Conservation (phyloP, 2,329 filamentous ascomycete genomes). For the Aquanectria penicillioides region DNA sequence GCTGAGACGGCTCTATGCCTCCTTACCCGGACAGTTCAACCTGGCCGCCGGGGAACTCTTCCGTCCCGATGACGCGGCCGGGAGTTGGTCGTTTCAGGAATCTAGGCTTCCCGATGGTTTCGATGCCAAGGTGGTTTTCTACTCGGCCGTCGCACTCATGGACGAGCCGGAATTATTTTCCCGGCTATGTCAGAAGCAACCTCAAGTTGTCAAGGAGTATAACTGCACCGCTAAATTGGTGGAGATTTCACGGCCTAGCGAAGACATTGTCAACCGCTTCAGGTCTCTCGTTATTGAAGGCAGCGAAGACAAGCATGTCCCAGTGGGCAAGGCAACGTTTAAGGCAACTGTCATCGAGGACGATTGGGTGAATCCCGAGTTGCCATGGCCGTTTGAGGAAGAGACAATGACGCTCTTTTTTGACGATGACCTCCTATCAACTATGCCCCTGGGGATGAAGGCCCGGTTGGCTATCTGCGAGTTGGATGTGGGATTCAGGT, state of each 20-base stretch:
- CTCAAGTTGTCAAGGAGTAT: slow-evolving; percentile 55
- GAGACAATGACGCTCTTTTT: slow-evolving; percentile 66
- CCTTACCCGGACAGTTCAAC: slow-evolving; percentile 84
- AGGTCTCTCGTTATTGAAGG: slow-evolving; percentile 50
- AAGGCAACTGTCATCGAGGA: slow-evolving; percentile 59
- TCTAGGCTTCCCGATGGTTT: slow-evolving; percentile 50
- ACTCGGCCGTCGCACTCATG: slow-evolving; percentile 55
- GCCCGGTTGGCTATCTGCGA: slow-evolving; percentile 64
- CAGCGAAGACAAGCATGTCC: slow-evolving; percentile 46
- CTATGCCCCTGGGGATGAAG: slow-evolving; percentile 73
- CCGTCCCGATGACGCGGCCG: slow-evolving; percentile 48
- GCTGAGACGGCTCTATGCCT: slow-evolving; percentile 59
- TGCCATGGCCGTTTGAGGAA: slow-evolving; percentile 24
- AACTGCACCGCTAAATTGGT: slow-evolving; percentile 71
- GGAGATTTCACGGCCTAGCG: slow-evolving; percentile 56
- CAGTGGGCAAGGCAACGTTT: slow-evolving; percentile 58
- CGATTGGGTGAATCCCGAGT: slow-evolving; percentile 53
- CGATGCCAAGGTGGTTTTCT: slow-evolving; percentile 54
- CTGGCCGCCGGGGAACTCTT: slow-evolving; percentile 77
- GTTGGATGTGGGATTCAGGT: slow-evolving; percentile 70
- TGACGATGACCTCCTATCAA: slow-evolving; percentile 64
- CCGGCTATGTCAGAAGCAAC: slow-evolving; percentile 32
- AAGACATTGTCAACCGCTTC: slow-evolving; percentile 55
- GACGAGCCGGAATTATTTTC: slow-evolving; percentile 45
- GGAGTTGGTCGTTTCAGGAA: slow-evolving; percentile 42